Percentiles rank a stretch among this genome's conserved stretches.
phyloP scores from a whole-genome alignment of 2,329 filamentous ascomycete genomes.

The Sporothrix protearum region DNA sequence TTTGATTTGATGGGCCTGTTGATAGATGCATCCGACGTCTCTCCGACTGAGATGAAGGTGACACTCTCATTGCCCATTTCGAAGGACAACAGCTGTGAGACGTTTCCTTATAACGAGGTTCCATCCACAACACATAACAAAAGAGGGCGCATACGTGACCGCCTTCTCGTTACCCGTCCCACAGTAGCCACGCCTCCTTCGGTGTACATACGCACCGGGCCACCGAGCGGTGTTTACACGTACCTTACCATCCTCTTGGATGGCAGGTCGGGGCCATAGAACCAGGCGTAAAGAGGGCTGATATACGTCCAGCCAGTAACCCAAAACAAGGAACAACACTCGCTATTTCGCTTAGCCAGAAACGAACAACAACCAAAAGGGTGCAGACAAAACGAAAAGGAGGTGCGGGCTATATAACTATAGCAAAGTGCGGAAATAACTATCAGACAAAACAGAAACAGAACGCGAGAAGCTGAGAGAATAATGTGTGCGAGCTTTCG shows the following conservation, averaged over 20 bases:
- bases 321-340: neutral
- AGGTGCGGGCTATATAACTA: constrained; percentile 4
- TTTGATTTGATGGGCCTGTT: no score
- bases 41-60: no score
- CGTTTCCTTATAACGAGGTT: neutral
- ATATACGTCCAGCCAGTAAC: neutral
- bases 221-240: constrained; percentile 11
- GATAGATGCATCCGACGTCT: neutral
- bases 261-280: neutral
- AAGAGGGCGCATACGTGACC: neutral
- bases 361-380: neutral
- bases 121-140: neutral
- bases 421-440: constrained; percentile 13
- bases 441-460: constrained; percentile 1
- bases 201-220: constrained; percentile 10
- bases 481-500: neutral
- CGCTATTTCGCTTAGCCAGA: constrained; percentile 6
- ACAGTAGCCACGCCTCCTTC: neutral
- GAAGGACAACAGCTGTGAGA: neutral
- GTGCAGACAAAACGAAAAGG: neutral
- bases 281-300: neutral
- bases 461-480: neutral
- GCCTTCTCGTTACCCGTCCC: neutral
- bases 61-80: no score
- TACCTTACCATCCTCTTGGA: neutral